Evolutionary conservation across 495 filamentous ascomycete genomes (phyloP), one percentile per base, ranked within the genome.

Genomic region (Aspergillus asperescens): DNA sequence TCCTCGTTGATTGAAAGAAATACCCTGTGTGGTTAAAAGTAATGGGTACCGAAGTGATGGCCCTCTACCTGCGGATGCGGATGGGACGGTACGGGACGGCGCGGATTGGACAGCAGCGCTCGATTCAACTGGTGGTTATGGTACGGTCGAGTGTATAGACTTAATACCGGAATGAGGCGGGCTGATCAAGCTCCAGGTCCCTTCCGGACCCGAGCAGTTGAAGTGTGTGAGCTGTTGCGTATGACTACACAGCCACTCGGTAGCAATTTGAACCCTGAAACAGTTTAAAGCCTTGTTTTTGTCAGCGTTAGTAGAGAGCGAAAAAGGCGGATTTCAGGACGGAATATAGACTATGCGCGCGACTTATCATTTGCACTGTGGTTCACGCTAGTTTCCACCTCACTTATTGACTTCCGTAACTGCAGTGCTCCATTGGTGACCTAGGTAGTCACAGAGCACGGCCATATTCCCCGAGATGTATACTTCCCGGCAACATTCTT

Each of bases 1-100:
- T 48, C 48, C 28, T 43, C 35, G 48, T 41, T 29, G 38, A 19
- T 51, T 32, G 48, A 51, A 22, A 32, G 37, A 12, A 29, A 31
- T 22, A 31, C n/a, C 28, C 43, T n/a, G 28, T 29, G 43, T 34
- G 43, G 43, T 34, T 23, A 20, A 13, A 18, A 27, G 15, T 16
- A 37, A 42, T 34, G 23, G 47, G 40, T 28, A 15, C 15, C 10
- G 20, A 27, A 1, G 29, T 32, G 28, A 5, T 16, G 23, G 47
- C n/a, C 2, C 41, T 40, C 4, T 43, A 24, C 9, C 32, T 35
- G 32, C 32, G 8, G n/a, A 28, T 16, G 41, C 9, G 12, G 12
- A 15, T 27, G 3, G 22, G 19, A 20, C 28, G 13, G 13, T n/a
- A n/a, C n/a, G n/a, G n/a, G n/a, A n/a, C n/a, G n/a, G n/a, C n/a